Evolutionary conservation across 2,329 filamentous ascomycete genomes (phyloP), one percentile per base, ranked within the genome.

Genomic region (Aspergillus pseudotamarii): DNA sequence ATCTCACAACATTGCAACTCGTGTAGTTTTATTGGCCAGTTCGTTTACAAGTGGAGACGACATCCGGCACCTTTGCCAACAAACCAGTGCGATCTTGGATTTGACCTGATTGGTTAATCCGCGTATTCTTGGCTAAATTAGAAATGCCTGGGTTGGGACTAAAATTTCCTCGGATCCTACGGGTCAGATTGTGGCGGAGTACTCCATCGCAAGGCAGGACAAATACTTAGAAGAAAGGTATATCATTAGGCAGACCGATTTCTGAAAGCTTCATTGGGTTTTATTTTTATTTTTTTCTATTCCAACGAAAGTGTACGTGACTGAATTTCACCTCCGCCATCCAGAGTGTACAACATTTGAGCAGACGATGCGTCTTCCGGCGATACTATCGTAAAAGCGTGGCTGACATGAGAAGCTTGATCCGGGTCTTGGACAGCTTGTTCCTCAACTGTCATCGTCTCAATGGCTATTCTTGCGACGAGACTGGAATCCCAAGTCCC

Each of bases 401-500:
- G 19, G 8, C 30, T 6, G 2, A 54, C n/a, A 6, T 3, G 19
- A 16, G 4, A 34, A 3, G 32, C 9, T 30, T 38, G 19, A 16
- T 16, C 19, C 1, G 4, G 4, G 2, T 5, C 36, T 9, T 55
- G 16, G 8, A 30, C 10, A 4, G 50, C 2, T 4, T 21, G 10
- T 14, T 34, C 16, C 58, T 77, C 72, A n/a, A 72, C 45, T 14
- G 62, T 61, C 11, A 75, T 66, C 9, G 70, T 61, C 56, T 72
- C 67, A 26, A 62, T 62, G 3, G 69, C 72, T 41, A 77, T 64
- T 8, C 71, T 64, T n/a, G 68, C 75, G 59, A 74, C 66, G 16
- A 74, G 62, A 9, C 72, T 72, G 5, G 76, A 77, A 60, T 78
- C 73, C 74, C 73, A 77, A 6, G 73, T 66, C 11, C 76, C 75